These are phyloP conservation scores for Rhypophila decipiens DNA, from an alignment of 495 filamentous ascomycete species.

Conservation along the genomic window DNA sequence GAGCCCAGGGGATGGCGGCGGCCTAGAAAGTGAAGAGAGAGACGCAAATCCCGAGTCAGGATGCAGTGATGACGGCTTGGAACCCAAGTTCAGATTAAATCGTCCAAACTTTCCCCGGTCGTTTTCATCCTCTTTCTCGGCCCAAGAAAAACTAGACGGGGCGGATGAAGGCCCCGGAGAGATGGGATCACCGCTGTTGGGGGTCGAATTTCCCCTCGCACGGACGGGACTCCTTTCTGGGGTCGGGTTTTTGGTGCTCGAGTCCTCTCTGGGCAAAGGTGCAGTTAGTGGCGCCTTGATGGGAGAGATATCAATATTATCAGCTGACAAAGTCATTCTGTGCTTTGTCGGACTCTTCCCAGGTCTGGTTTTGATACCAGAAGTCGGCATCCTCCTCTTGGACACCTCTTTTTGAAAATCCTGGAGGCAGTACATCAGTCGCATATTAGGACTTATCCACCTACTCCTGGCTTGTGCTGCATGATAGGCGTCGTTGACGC, in stretches of 20 bases:
- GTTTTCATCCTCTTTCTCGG: conserved; percentile 36
- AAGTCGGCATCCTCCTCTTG: conserved; percentile 40
- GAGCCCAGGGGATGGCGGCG: conserved; percentile 26
- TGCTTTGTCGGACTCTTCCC: conserved; percentile 44
- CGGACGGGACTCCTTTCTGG: conserved; percentile 28
- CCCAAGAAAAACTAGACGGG: conserved; percentile 47
- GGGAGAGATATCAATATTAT: conserved; percentile 36
- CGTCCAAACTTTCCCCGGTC: conserved; percentile 31
- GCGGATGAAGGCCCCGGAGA: conserved; percentile 55
- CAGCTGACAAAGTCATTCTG: conserved; percentile 45
- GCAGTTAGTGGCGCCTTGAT: conserved; percentile 48
- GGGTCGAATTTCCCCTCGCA: conserved; percentile 33
- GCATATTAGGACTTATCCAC: conserved; percentile 99
- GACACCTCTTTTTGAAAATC: conserved; percentile 74
- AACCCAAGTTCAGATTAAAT: conserved; percentile 28
- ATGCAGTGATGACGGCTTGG: conserved; percentile 12
- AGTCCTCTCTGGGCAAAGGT: conserved; percentile 40
- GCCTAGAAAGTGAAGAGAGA: conserved; percentile 18
- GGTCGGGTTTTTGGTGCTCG: conserved; percentile 11
- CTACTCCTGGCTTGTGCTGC: conserved; percentile 80
- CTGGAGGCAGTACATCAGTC: conserved; percentile 91
- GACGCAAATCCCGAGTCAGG: conserved; percentile 20
- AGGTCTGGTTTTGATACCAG: conserved; percentile 40
- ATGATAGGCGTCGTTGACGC: conserved; percentile 90
- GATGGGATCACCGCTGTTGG: conserved; percentile 36